phyloP scores from a whole-genome alignment of 306 rosid genomes.

The Prunus salicina region DNA sequence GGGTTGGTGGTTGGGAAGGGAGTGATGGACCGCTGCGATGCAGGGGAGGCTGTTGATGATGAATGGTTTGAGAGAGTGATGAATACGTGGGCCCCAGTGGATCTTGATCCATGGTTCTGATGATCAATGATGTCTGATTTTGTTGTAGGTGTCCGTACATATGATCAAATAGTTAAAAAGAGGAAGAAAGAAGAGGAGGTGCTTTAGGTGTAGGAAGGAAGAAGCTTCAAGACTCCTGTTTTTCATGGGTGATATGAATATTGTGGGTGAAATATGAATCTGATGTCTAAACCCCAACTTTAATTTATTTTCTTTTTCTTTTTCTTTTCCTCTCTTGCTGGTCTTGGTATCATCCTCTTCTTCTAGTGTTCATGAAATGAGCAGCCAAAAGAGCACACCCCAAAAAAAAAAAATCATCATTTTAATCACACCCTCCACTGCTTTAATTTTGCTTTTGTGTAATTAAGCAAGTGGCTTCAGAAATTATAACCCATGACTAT shows the following conservation, averaged over 20 bases:
- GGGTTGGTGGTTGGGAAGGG: constrained; percentile 1
- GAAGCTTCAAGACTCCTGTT: background rate
- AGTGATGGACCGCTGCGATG: constrained; percentile 22
- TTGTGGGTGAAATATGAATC: background rate
- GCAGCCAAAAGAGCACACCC: background rate
- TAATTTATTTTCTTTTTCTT: background rate
- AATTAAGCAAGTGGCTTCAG: too few species aligned
- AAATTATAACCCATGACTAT: too few species aligned
- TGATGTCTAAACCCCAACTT: background rate
- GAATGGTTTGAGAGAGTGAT: constrained; percentile 33
- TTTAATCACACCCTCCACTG: background rate
- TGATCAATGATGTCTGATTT: background rate
- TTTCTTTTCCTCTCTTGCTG: background rate
- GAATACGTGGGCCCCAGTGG: constrained; percentile 28
- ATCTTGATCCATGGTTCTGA: constrained; percentile 27
- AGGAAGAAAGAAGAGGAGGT: background rate
- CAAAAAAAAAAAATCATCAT: background rate
- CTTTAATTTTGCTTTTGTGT: too few species aligned
- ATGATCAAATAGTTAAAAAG: background rate
- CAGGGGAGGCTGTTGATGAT: constrained; percentile 10
- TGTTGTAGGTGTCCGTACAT: background rate
- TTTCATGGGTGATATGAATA: background rate
- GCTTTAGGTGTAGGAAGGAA: background rate
- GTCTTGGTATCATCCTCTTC: background rate
- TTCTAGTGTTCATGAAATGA: background rate